These are phyloP conservation scores for Hysterangium stoloniferum DNA, from an alignment of 768 basidiomycete species.

Conservation along the genomic window DNA sequence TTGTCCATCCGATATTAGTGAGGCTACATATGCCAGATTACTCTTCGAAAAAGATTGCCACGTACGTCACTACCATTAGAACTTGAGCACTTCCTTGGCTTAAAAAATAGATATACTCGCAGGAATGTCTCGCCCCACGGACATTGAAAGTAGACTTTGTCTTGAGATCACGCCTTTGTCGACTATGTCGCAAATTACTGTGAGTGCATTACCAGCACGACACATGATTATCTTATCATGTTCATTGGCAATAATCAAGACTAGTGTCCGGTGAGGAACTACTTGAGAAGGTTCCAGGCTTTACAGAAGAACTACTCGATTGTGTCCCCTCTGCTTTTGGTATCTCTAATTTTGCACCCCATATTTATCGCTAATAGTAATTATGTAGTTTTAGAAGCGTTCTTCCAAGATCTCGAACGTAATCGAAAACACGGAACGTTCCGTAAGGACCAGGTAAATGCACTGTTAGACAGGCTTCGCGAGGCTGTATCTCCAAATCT, in stretches of 20 bases:
- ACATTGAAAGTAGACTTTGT: constrained; percentile 6
- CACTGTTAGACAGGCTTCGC: not conserved
- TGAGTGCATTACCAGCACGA: not conserved
- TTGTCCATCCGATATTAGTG: constrained; percentile 25
- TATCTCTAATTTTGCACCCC: not conserved
- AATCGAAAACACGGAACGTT: not conserved
- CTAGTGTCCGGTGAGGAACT: not conserved
- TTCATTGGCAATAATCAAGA: too few species aligned
- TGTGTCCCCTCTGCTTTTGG: not conserved
- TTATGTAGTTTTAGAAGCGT: not conserved
- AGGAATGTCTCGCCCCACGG: constrained; percentile 4
- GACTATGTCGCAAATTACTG: not conserved
- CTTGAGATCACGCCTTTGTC: constrained; percentile 3
- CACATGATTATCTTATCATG: too few species aligned
- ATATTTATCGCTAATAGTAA: not conserved
- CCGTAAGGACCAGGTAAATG: not conserved
- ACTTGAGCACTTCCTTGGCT: not conserved
- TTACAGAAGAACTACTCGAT: constrained; percentile 2
- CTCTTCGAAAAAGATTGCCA: constrained; percentile 29
- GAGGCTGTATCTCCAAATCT: not conserved
- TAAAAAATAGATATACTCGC: not conserved
- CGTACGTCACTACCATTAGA: constrained; percentile 25
- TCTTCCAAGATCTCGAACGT: not conserved
- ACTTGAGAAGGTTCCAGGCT: not conserved
- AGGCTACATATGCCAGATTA: constrained; percentile 29